phyloP scores from a whole-genome alignment of 2,329 filamentous ascomycete species.

The Magnaporthales sp. region DNA sequence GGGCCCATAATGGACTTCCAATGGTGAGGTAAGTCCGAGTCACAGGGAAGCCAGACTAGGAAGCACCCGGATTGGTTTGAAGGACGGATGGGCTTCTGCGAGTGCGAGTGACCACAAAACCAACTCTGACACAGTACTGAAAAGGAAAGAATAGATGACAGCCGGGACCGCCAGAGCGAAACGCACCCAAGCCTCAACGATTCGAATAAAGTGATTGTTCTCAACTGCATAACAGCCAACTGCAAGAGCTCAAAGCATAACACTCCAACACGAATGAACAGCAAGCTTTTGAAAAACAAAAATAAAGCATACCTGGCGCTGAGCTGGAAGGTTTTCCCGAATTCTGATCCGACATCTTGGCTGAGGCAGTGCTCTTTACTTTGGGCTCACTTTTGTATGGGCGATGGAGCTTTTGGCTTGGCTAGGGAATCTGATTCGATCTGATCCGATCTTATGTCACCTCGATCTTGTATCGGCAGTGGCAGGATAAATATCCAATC shows the following conservation, averaged over 20 bases:
- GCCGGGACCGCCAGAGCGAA: background rate
- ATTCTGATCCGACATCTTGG: slow-evolving; percentile 1
- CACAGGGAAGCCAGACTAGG: background rate
- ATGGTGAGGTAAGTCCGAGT: background rate
- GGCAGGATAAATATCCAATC: background rate
- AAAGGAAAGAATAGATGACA: background rate
- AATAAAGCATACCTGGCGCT: slow-evolving; percentile 2
- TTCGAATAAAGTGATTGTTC: background rate
- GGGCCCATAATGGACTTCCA: background rate
- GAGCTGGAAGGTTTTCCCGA: slow-evolving; percentile 5
- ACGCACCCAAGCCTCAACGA: background rate
- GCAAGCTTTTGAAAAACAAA: background rate
- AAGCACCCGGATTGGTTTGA: background rate
- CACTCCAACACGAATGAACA: background rate
- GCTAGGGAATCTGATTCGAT: background rate
- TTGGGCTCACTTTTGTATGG: background rate
- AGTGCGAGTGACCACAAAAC: background rate
- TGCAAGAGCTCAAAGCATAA: background rate
- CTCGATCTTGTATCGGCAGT: background rate
- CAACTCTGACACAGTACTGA: background rate
- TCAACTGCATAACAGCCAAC: background rate
- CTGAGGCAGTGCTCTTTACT: background rate
- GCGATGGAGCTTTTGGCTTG: background rate
- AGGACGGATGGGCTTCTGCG: background rate
- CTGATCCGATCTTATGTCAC: background rate